Base-by-base conservation (phyloP, 805 yeast genomes). In the Candida anglica region DNA sequence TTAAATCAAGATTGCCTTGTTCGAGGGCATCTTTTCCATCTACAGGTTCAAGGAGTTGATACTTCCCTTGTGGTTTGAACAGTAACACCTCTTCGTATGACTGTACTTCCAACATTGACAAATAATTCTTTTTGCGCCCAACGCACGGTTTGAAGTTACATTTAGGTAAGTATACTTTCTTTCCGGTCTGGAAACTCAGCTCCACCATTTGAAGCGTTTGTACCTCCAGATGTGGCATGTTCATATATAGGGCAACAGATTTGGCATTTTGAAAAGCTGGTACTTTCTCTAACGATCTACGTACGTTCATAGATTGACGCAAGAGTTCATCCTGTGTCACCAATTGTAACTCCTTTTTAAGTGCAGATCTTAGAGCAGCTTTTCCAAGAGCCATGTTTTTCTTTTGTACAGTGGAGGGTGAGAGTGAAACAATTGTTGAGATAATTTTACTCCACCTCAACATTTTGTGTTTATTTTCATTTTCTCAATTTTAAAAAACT, bases 201-300 rank as follows among this genome's bases (percentile, higher is more conserved):
- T 62, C 44, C 2, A 89, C 73, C 8, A 88, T 55, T 0, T 51
- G 52, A 7, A 54, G 46, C 0, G 96, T 88, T 36, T 73, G 73
- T 1, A 84, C 63, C 56, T 89, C 97, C 32, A 77, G 69, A 15
- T 57, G 43, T 2, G 81, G 86, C 88, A 89, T 81, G 52, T 74
- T 78, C 84, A 88, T 75, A 48, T 76, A 89, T 19, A 86, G 50
- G 0, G 82, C 96, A 2, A 88, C 53, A 3, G 53, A 63, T 7
- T 48, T 45, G 0, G 88, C 75, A 0, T 42, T 33, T 33, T 52
- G 42, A 44, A 78, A 79, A 27, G 53, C 61, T 0, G 64, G 59
- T 21, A 46, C 34, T 2, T 40, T 24, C 15, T 40, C 15, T n/a
- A 68, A 27, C 9, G 41, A 36, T 1, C 42, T 29, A 7, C 40